phyloP scores from a whole-genome alignment of 371 early-diverging fungal species.

The Mucor sp. region DNA sequence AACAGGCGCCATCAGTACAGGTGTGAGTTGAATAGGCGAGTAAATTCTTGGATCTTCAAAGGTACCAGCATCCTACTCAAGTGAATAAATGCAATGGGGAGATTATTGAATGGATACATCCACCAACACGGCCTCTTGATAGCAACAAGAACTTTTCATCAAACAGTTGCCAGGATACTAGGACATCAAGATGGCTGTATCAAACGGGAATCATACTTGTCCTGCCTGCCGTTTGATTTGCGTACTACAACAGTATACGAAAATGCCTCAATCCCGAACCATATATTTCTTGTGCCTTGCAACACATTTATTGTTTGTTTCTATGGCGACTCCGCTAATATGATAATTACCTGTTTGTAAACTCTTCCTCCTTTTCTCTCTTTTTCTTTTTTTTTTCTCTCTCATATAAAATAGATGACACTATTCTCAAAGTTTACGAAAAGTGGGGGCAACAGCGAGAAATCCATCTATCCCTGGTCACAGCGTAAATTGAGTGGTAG shows the following conservation, averaged over 20 bases:
- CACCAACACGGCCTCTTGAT: too few species aligned
- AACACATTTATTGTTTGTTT: background rate
- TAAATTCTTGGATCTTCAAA: too few species aligned
- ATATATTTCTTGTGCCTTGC: background rate
- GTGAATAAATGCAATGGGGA: too few species aligned
- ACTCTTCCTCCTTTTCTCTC: slow-evolving; percentile 2
- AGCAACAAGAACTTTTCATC: too few species aligned
- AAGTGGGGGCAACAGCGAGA: slow-evolving; percentile 15
- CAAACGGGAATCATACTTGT: too few species aligned
- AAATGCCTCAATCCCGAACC: background rate
- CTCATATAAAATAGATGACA: background rate
- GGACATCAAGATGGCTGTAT: too few species aligned
- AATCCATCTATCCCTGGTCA: slow-evolving; percentile 33
- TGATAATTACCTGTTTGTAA: background rate
- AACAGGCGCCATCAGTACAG: too few species aligned
- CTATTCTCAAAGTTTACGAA: slow-evolving; percentile 32
- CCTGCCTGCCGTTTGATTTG: background rate
- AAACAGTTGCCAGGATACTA: too few species aligned
- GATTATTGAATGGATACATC: too few species aligned
- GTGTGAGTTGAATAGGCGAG: too few species aligned
- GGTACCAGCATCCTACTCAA: too few species aligned
- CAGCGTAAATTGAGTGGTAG: slow-evolving; percentile 27
- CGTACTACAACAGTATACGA: background rate
- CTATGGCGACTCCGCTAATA: background rate
- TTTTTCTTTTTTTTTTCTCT: background rate